These are phyloP conservation scores for Boletus reticuloceps DNA, from an alignment of 768 basidiomycete species.

Conservation along the genomic window DNA sequence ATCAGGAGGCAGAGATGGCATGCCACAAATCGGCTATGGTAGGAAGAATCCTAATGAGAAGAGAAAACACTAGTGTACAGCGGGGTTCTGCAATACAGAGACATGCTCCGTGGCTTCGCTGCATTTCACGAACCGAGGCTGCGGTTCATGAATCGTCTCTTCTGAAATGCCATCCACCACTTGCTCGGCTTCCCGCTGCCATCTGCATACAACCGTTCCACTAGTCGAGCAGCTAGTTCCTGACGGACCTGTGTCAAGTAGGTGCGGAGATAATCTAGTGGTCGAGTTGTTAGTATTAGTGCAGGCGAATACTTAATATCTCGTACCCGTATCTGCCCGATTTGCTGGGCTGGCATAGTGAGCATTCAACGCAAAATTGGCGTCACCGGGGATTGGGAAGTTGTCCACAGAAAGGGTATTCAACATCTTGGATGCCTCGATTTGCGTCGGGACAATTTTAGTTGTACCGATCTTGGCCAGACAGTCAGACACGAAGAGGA, in stretches of 20 bases:
- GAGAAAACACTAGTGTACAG: constrained; percentile 42
- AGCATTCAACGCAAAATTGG: constrained; percentile 88
- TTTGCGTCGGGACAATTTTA: constrained; percentile 66
- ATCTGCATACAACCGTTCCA: constrained; percentile 88
- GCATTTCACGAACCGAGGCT: constrained; percentile 62
- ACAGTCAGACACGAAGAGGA: constrained; percentile 97
- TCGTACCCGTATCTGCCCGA: constrained; percentile 77
- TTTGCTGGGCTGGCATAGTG: constrained; percentile 82
- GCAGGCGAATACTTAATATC: not conserved
- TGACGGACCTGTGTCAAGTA: constrained; percentile 93
- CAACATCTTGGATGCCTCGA: constrained; percentile 83
- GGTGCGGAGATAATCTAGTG: constrained; percentile 83
- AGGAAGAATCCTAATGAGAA: constrained; percentile 87
- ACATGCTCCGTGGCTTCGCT: not conserved
- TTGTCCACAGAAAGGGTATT: constrained; percentile 93
- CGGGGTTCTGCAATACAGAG: constrained; percentile 15
- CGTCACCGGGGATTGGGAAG: constrained; percentile 94
- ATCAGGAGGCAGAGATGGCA: constrained; percentile 51
- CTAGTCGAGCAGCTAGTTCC: constrained; percentile 82
- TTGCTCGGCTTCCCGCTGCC: constrained; percentile 95
- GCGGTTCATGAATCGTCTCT: constrained; percentile 94
- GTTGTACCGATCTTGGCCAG: constrained; percentile 82
- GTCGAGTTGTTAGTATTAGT: constrained; percentile 8
- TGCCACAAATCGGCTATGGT: constrained; percentile 87
- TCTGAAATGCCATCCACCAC: constrained; percentile 99